A percentile compares a stretch with the other conserved stretches of the same genome.
These are phyloP conservation scores for Pouteria campechiana DNA, from an alignment of 179 eudicot genomes.

Conservation along the genomic window DNA sequence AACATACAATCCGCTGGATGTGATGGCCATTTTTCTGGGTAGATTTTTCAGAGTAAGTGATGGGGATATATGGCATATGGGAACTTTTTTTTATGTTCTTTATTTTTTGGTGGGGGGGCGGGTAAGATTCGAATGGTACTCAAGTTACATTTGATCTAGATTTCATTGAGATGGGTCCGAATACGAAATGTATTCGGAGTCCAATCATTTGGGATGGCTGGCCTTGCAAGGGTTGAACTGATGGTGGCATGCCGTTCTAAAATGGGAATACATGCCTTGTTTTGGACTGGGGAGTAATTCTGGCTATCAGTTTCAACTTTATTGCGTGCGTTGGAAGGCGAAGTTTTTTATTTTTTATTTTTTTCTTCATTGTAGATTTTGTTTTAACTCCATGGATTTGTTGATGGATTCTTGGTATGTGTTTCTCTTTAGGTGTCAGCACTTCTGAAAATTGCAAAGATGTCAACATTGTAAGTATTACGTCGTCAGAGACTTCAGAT, in stretches of 20 bases:
- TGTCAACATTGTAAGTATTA: slow-evolving; percentile 18
- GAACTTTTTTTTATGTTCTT: too few species aligned
- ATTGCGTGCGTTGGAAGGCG: neutral
- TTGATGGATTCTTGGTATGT: neutral
- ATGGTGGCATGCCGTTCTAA: too few species aligned
- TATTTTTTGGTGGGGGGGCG: too few species aligned
- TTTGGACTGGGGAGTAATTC: neutral
- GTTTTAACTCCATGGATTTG: neutral
- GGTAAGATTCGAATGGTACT: too few species aligned
- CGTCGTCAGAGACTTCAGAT: slow-evolving; percentile 2
- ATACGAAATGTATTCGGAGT: neutral
- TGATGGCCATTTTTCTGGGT: too few species aligned
- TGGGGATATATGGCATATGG: too few species aligned
- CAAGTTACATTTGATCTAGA: too few species aligned
- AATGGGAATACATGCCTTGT: too few species aligned
- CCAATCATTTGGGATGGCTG: neutral
- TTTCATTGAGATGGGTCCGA: neutral
- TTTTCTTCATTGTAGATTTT: neutral
- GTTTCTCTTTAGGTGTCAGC: slow-evolving; percentile 6
- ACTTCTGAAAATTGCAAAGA: slow-evolving; percentile 23
- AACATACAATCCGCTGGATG: too few species aligned
- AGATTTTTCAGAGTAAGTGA: too few species aligned
- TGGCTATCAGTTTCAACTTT: neutral
- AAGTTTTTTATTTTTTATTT: neutral
- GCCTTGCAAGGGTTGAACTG: neutral